phyloP scores from a whole-genome alignment of 441 rosid genomes.

The Corymbia citriodora region DNA sequence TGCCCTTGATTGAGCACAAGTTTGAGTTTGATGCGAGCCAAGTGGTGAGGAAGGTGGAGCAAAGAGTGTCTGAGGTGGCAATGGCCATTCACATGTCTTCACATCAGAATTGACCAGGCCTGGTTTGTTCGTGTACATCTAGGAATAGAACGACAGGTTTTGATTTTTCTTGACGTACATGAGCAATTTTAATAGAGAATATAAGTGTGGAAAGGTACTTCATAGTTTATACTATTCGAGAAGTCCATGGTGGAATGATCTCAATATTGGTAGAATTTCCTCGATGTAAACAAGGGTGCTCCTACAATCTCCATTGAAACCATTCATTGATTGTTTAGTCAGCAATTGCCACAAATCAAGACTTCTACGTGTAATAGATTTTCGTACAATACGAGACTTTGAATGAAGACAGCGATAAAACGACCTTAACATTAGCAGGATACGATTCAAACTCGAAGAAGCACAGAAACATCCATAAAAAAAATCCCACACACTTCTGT shows the following conservation, averaged over 20 bases:
- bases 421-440: neutral
- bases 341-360: neutral
- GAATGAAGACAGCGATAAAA: too few relatives aligned
- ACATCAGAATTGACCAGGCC: neutral
- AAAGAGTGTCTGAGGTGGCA: neutral
- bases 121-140: neutral
- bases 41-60: neutral
- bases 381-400: neutral
- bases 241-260: neutral
- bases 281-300: neutral
- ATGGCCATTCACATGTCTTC: neutral
- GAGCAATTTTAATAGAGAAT: neutral
- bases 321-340: neutral
- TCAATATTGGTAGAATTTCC: neutral
- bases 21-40: neutral
- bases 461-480: neutral
- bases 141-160: neutral
- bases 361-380: neutral
- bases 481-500: neutral
- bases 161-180: neutral
- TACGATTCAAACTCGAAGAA: neutral
- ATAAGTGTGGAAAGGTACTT: neutral
- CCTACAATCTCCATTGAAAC: neutral
- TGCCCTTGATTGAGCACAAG: conserved; percentile 4
- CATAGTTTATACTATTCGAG: neutral